Percentiles rank a stretch among this genome's conserved stretches.
Evolutionary conservation across 192 early-diverging fungal species (phyloP).

Genomic region (Coemansia furcata): DNA sequence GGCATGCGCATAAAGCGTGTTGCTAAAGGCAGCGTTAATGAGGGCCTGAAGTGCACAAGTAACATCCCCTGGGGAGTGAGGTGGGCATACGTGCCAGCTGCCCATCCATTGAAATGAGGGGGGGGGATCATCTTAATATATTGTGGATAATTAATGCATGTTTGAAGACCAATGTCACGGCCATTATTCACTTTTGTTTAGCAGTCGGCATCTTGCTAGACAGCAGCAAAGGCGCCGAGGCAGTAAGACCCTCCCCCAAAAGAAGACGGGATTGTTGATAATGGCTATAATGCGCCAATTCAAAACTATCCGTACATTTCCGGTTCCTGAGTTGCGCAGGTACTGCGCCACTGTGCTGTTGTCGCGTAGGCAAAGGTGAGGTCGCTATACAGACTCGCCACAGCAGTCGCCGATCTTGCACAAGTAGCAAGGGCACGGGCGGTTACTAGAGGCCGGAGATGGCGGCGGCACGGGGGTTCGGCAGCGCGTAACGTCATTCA

Average conservation of each 20-base stretch:
- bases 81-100: neutral
- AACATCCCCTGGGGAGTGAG: neutral
- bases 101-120: neutral
- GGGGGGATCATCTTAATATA: neutral
- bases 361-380: neutral
- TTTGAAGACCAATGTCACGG: neutral
- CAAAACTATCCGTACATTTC: neutral
- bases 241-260: neutral
- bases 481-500: neutral
- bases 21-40: neutral
- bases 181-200: neutral
- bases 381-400: slow-evolving; percentile 7
- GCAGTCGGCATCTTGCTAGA: neutral
- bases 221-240: neutral
- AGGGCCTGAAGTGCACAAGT: neutral
- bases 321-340: neutral
- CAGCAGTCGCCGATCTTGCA: slow-evolving; percentile 26
- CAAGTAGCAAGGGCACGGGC: slow-evolving; percentile 24
- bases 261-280: neutral
- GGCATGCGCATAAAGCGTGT: neutral
- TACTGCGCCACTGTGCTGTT: neutral
- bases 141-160: neutral
- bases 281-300: neutral
- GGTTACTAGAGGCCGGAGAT: slow-evolving; percentile 3
- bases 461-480: neutral